These are phyloP conservation scores for Phialophora chinensis DNA, from an alignment of 2,329 filamentous ascomycete genomes.

Conservation along the genomic window DNA sequence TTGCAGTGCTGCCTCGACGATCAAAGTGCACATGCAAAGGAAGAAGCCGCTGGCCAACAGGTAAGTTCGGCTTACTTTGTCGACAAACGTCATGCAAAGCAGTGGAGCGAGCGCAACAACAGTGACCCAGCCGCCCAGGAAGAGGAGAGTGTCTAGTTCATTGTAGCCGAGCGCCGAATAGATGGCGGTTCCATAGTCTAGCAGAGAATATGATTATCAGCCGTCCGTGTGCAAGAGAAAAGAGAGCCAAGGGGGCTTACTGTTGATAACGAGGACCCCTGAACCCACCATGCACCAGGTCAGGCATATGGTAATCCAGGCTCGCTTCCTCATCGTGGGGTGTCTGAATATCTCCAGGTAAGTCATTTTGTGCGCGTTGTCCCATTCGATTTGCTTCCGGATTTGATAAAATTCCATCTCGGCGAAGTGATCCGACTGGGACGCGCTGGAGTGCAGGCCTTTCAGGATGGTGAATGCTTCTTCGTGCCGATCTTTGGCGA, in stretches of 20 bases:
- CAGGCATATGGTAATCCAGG: constrained; percentile 13
- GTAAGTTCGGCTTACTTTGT: constrained; percentile 2
- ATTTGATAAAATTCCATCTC: constrained; percentile 26
- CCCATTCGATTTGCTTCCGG: constrained; percentile 22
- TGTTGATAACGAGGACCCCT: constrained; percentile 18
- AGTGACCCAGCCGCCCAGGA: constrained; percentile 12
- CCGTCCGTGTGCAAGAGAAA: not conserved
- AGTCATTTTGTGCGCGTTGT: constrained; percentile 13
- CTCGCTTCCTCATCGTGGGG: constrained; percentile 20
- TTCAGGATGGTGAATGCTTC: constrained; percentile 55
- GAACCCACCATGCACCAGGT: constrained; percentile 11
- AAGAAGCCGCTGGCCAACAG: constrained; percentile 22
- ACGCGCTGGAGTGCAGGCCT: constrained; percentile 44
- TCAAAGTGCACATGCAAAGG: constrained; percentile 5
- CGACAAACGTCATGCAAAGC: constrained; percentile 16
- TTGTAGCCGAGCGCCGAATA: constrained; percentile 15
- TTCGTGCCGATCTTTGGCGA: constrained; percentile 52
- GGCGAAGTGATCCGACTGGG: constrained; percentile 20
- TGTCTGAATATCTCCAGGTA: constrained; percentile 15
- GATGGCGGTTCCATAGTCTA: constrained; percentile 17
- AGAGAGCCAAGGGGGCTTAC: not conserved
- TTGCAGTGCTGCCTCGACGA: constrained; percentile 19
- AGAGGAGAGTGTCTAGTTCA: constrained; percentile 10
- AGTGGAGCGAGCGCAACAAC: not conserved
- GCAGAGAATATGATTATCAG: not conserved